Conservation (phyloP, 139 green algal species). For the Zygnema cylindricum region DNA sequence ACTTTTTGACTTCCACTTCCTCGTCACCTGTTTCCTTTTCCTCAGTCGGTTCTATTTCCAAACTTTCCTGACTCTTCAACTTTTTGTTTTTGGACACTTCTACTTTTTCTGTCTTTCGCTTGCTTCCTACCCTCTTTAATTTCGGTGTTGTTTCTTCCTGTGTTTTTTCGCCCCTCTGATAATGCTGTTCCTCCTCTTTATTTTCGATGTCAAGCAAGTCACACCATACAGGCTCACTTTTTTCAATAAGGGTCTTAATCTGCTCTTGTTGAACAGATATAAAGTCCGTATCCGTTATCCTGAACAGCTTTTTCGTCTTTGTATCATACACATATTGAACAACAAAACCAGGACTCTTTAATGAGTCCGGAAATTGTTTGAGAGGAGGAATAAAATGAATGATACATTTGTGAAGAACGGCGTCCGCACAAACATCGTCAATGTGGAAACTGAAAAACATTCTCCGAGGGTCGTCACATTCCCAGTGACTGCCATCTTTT, state of each 20-base stretch:
- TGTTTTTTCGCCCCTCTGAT: neutral
- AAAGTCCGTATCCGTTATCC: neutral
- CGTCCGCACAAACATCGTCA: neutral
- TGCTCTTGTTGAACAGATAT: neutral
- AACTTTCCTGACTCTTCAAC: neutral
- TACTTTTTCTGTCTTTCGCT: neutral
- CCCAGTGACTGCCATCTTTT: neutral
- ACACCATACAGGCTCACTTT: neutral
- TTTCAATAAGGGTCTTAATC: neutral
- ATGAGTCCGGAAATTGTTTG: neutral
- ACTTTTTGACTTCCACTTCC: too few relatives aligned
- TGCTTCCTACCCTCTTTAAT: neutral
- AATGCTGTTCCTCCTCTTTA: neutral
- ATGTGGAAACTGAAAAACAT: neutral
- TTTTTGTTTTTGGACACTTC: neutral
- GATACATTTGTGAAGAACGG: neutral
- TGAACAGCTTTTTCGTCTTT: neutral
- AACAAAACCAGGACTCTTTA: neutral
- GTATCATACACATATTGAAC: neutral
- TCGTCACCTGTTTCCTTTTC: neutral
- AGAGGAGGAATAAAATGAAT: neutral
- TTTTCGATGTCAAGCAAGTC: neutral
- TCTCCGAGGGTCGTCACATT: neutral
- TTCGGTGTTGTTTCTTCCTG: neutral
- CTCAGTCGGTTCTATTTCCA: neutral